These are phyloP conservation scores for Herpotrichia juniperi DNA, from an alignment of 2,329 filamentous ascomycete genomes.

Conservation along the genomic window DNA sequence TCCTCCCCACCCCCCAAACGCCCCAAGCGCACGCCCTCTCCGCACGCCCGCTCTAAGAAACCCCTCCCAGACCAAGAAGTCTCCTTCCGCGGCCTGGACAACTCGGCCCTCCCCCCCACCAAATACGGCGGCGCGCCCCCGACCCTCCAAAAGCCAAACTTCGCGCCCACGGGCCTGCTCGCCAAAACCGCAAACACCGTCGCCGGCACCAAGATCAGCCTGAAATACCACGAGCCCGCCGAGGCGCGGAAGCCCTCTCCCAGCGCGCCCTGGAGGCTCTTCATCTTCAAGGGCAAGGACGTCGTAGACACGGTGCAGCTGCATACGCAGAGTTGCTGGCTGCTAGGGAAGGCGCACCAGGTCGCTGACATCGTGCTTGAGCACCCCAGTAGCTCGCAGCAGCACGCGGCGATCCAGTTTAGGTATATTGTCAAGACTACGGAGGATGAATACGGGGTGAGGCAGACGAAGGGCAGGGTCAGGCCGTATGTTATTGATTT, in stretches of 20 bases:
- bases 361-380: conserved; percentile 85
- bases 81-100: conserved; percentile 48
- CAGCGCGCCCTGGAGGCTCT: conserved; percentile 84
- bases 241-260: conserved; percentile 88
- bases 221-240: conserved; percentile 95
- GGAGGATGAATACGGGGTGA: conserved; percentile 77
- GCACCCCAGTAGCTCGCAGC: conserved; percentile 91
- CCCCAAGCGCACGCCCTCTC: conserved; percentile 50
- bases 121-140: conserved; percentile 39
- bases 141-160: conserved; percentile 89
- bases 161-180: conserved; percentile 76
- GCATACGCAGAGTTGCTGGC: conserved; percentile 81
- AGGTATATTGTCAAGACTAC: conserved; percentile 81
- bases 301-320: conserved; percentile 84
- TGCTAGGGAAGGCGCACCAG: conserved; percentile 79
- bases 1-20: conserved; percentile 20
- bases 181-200: conserved; percentile 89
- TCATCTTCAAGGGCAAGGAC: conserved; percentile 85
- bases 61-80: conserved; percentile 55
- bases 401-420: conserved; percentile 96
- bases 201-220: conserved; percentile 73
- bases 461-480: conserved; percentile 50
- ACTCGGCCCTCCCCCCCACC: conserved; percentile 33
- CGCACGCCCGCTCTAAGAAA: conserved; percentile 48
- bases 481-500: conserved; percentile 90